Evolutionary conservation across 2,329 filamentous ascomycete genomes (phyloP), one percentile per base, ranked within the genome.

Genomic region (Neofusicoccum parvum): DNA sequence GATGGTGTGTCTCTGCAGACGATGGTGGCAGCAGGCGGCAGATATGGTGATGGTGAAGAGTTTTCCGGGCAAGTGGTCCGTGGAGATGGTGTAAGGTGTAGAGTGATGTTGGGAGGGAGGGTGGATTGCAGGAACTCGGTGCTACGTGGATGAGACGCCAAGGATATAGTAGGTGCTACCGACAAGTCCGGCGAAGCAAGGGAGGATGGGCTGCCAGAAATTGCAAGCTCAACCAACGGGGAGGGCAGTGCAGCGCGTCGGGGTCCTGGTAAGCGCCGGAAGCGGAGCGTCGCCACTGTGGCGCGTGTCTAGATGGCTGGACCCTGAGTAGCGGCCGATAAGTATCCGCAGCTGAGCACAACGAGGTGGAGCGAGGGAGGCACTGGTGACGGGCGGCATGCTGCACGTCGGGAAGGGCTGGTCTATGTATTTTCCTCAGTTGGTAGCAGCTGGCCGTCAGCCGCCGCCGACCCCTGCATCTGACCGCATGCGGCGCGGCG

Each of bases 401-500:
- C 17, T 59, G 54, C 14, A 14, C 32, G 20, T 41, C 56, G 43
- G 56, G 56, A 37, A 15, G 41, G 32, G 41, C n/a, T 12, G 12
- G 39, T 46, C 48, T 11, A 48, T 60, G 56, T 60, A 60, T 60
- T 60, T 60, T 60, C 32, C 56, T 39, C 10, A 46, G 46, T 12
- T 46, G 41, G 23, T 39, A 32, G 15, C 39, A 23, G 27, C 34
- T 23, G 53, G 23, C 20, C 53, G 12, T 48, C 56, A 60, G 56
- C 41, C 43, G 56, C 7, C 43, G 12, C 20, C 41, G 41, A 37
- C 56, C 56, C 56, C 56, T 60, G 56, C 56, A 48, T 20, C 56
- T 60, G 56, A 60, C 56, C 32, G 43, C 56, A 60, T 60, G 56
- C 23, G 56, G 43, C 43, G 56, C 56, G 56, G 56, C 56, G 23